Evolutionary conservation across 306 rosid genomes (phyloP).

Genomic region (Begonia masoniana): DNA sequence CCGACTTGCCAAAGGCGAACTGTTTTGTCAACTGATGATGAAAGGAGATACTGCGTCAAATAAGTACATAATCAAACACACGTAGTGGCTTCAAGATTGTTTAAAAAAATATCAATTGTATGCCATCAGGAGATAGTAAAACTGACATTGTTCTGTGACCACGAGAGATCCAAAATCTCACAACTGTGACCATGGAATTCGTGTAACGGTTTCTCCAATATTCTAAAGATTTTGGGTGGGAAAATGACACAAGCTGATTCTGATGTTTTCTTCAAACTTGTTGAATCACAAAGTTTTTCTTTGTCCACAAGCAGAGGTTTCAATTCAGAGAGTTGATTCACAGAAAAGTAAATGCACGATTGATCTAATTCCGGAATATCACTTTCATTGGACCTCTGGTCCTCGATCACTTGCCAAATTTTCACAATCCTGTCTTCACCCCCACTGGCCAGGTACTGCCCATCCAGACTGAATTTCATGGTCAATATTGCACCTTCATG

Average conservation of each 20-base stretch:
- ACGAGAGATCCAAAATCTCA: conserved; percentile 76
- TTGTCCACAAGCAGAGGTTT: conserved; percentile 58
- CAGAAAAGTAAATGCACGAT: conserved; percentile 73
- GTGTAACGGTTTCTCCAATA: conserved; percentile 70
- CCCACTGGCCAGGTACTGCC: conserved; percentile 87
- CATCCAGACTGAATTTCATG: conserved; percentile 93
- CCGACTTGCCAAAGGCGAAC: conserved; percentile 89
- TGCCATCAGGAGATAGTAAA: not conserved
- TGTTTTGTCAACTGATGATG: conserved; percentile 79
- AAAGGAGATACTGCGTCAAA: conserved; percentile 61
- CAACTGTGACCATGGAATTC: conserved; percentile 76
- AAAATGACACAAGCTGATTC: conserved; percentile 80
- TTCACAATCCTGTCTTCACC: conserved; percentile 83
- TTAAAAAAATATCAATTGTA: not conserved
- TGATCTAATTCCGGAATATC: conserved; percentile 80
- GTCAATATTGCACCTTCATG: conserved; percentile 75
- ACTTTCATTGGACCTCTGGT: conserved; percentile 57
- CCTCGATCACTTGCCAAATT: conserved; percentile 84
- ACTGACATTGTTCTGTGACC: conserved; percentile 93
- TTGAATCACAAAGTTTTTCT: conserved; percentile 42
- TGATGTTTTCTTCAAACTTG: conserved; percentile 44
- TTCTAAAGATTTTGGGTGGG: conserved; percentile 69
- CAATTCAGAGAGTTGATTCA: conserved; percentile 61
- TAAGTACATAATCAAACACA: conserved; percentile 8
- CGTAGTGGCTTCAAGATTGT: not conserved